Base-by-base conservation (phyloP, 176 grass and related monocot genomes). In the Pontederia paniculata region DNA sequence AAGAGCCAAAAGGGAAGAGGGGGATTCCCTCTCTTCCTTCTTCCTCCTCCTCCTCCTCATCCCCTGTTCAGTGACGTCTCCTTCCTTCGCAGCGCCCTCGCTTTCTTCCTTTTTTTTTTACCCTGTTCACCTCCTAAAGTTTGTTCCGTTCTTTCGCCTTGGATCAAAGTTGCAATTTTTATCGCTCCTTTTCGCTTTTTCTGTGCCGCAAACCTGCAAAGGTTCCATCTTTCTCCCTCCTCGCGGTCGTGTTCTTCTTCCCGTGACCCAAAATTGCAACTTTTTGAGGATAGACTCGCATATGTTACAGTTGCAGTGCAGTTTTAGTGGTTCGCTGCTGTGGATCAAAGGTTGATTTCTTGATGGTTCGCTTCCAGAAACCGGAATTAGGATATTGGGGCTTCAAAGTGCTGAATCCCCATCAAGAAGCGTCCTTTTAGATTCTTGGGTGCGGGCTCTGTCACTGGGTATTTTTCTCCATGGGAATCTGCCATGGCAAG, bases 401-500 rank as follows among this genome's bases (percentile, higher is more conserved):
- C 18, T 53, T 13, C 49, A 19, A 53, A 17, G 20, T 53, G 10
- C 51, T 53, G 51, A 53, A 20, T 37, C 17, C 50, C 10, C 11
- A 19, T 53, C 20, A 18, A 14, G 21, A 19, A 22, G 9, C 10
- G 21, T 22, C 48, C 18, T 18, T 21, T n/a, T 47, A 48, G 15
- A 54, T 52, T 57, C 53, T 63, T 18, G 4, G 43, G 19, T 25
- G 12, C 65, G 48, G 47, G 21, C 11, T 48, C 48, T 48, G 21
- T 1, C 17, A 53, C n/a, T n/a, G 51, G 16, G 19, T 49, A 25
- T 50, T 49, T 18, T 44, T 57, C 20, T 58, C 77, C 47, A 97
- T 97, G 91, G 91, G 91, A 76, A 71, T 87, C 65, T 97, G 91
- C 65, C 76, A 90, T 42, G 91, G 91, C 10, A 89, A 89, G 71